phyloP scores from a whole-genome alignment of 805 yeast genomes.

The Kodamaea neixiangensis region DNA sequence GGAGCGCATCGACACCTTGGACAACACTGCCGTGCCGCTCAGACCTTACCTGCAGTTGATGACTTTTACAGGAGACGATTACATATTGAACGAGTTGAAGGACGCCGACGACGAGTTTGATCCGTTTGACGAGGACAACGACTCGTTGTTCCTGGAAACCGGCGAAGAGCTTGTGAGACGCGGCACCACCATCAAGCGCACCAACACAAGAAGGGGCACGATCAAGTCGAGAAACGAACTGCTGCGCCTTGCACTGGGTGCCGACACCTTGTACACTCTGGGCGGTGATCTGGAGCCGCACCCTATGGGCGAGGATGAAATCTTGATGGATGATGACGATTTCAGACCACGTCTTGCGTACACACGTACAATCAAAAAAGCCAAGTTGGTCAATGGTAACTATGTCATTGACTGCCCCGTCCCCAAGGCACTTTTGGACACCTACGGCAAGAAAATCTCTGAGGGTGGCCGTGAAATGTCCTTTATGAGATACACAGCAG shows the following conservation, averaged over 20 bases:
- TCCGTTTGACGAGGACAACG: constrained; percentile 45
- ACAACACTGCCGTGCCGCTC: constrained; percentile 16
- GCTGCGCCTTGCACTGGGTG: constrained; percentile 2
- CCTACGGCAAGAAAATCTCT: constrained; percentile 36
- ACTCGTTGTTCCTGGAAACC: constrained; percentile 42
- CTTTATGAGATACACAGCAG: constrained; percentile 91
- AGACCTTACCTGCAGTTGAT: constrained; percentile 24
- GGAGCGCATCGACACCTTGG: constrained; percentile 20
- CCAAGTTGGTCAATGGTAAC: constrained; percentile 55
- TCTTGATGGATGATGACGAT: constrained; percentile 30
- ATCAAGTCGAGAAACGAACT: not conserved
- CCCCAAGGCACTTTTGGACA: constrained; percentile 38
- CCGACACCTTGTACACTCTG: not conserved
- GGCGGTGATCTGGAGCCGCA: not conserved
- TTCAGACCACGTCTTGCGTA: constrained; percentile 43
- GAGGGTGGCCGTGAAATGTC: constrained; percentile 61
- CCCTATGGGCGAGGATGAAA: constrained; percentile 4
- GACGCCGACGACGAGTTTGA: constrained; percentile 40
- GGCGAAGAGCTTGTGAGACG: constrained; percentile 39
- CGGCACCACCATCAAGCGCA: constrained; percentile 31
- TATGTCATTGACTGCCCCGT: constrained; percentile 47
- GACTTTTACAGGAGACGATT: constrained; percentile 38
- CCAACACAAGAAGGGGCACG: constrained; percentile 16
- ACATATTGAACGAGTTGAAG: constrained; percentile 40
- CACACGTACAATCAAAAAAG: constrained; percentile 45